Evolutionary conservation across 768 basidiomycete genomes (phyloP).

Genomic region (Cantharellus cinnabarinus): DNA sequence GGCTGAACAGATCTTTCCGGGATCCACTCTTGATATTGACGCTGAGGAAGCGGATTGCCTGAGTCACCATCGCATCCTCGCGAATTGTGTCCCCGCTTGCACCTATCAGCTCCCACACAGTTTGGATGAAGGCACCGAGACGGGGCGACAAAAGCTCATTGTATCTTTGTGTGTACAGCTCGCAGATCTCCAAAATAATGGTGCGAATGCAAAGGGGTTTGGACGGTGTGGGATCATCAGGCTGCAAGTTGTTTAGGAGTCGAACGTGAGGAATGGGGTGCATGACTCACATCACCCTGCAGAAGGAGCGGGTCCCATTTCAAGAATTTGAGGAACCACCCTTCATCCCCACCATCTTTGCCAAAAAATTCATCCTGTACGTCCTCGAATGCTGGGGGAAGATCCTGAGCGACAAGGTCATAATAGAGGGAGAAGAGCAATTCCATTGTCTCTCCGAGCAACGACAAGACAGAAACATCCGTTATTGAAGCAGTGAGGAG

Average conservation of each 20-base stretch:
- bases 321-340: conserved; percentile 62
- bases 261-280: background rate
- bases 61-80: conserved; percentile 34
- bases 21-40: conserved; percentile 78
- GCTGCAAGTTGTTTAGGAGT: conserved; percentile 19
- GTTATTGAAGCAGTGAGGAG: background rate
- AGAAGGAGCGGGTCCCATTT: conserved; percentile 56
- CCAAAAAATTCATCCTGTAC: conserved; percentile 66
- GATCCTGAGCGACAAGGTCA: conserved; percentile 86
- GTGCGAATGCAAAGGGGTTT: conserved; percentile 83
- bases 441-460: conserved; percentile 52
- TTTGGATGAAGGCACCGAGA: conserved; percentile 56
- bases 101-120: conserved; percentile 69
- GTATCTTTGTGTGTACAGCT: conserved; percentile 72
- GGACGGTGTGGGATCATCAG: conserved; percentile 66
- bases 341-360: conserved; percentile 13
- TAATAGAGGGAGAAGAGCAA: conserved; percentile 75
- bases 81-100: conserved; percentile 2
- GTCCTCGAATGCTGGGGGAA: conserved; percentile 89
- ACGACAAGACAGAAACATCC: conserved; percentile 17
- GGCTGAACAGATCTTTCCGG: conserved; percentile 56
- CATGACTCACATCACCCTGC: conserved; percentile 39
- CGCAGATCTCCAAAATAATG: conserved; percentile 72
- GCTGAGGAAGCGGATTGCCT: conserved; percentile 77
- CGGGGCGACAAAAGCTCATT: conserved; percentile 51